phyloP scores from a whole-genome alignment of 495 filamentous ascomycete species.

The Amniculicola lignicola region DNA sequence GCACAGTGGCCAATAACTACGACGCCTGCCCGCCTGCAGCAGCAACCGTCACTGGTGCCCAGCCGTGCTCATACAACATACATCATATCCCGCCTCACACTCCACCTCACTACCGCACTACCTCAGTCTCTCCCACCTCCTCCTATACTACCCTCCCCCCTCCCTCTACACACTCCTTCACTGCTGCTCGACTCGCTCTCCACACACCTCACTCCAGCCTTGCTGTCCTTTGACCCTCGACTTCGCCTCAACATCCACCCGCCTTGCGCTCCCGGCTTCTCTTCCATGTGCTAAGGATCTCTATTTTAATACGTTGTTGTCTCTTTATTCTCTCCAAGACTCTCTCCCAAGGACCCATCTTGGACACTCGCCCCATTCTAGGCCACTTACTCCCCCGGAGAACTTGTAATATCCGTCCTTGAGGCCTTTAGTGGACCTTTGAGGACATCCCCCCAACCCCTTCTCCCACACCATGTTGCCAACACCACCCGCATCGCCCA shows the following conservation, averaged over 20 bases:
- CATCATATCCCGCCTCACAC: conserved; percentile 32
- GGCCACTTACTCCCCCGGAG: conserved; percentile 5
- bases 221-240: conserved; percentile 4
- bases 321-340: conserved; percentile 22
- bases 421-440: conserved; percentile 40
- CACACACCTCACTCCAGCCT: conserved; percentile 2
- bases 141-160: conserved; percentile 13
- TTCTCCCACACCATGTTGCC: conserved; percentile 50
- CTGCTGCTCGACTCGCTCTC: neutral
- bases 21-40: neutral
- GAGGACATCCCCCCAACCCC: conserved; percentile 11
- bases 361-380: conserved; percentile 9
- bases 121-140: conserved; percentile 1
- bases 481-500: conserved; percentile 60
- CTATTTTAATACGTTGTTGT: conserved; percentile 33
- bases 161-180: conserved; percentile 32
- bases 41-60: conserved; percentile 16
- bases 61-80: conserved; percentile 28
- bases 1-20: conserved; percentile 24
- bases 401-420: conserved; percentile 26
- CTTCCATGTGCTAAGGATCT: conserved; percentile 22
- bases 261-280: conserved; percentile 1
- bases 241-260: neutral
- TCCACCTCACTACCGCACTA: conserved; percentile 9
- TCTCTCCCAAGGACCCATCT: conserved; percentile 9